Percentiles rank a stretch among this genome's conserved stretches.
These are phyloP conservation scores for Phytophthora kernoviae DNA, from an alignment of 352 stramenopile genomes.

Conservation along the genomic window DNA sequence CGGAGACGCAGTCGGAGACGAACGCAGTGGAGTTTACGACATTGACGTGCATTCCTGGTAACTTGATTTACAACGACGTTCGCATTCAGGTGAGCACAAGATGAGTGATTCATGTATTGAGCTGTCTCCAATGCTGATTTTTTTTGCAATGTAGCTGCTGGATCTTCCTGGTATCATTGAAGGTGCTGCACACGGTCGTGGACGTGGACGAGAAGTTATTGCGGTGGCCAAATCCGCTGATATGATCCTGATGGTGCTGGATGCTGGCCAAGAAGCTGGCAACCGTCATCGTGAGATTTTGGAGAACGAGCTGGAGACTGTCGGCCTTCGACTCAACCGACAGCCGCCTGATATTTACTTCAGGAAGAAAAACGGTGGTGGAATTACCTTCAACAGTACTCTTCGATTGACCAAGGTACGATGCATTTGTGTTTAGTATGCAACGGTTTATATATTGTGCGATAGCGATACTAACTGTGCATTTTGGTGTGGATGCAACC, in stretches of 20 bases:
- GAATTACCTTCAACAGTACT: constrained; percentile 96
- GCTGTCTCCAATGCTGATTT: constrained; percentile 1
- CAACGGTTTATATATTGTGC: constrained; percentile 7
- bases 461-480: not conserved
- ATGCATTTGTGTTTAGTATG: constrained; percentile 2
- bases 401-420: constrained; percentile 94
- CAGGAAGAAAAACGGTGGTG: constrained; percentile 93
- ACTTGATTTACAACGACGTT: constrained; percentile 96
- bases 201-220: constrained; percentile 98
- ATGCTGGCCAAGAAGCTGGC: constrained; percentile 97
- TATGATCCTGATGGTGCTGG: constrained; percentile 99
- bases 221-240: constrained; percentile 98
- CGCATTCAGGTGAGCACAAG: constrained; percentile 90
- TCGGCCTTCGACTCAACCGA: constrained; percentile 98
- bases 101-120: not conserved
- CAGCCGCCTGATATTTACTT: constrained; percentile 97
- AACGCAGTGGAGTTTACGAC: constrained; percentile 99
- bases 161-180: constrained; percentile 99
- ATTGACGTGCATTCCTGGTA: constrained; percentile 97
- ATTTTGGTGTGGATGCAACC: not conserved
- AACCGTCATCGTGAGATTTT: constrained; percentile 97
- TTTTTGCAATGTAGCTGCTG: constrained; percentile 75
- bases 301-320: constrained; percentile 98
- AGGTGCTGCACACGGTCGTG: constrained; percentile 97
- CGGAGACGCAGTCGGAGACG: constrained; percentile 96